Base-by-base conservation (phyloP, 2,329 filamentous ascomycete species). In the Aspergillus candidus region DNA sequence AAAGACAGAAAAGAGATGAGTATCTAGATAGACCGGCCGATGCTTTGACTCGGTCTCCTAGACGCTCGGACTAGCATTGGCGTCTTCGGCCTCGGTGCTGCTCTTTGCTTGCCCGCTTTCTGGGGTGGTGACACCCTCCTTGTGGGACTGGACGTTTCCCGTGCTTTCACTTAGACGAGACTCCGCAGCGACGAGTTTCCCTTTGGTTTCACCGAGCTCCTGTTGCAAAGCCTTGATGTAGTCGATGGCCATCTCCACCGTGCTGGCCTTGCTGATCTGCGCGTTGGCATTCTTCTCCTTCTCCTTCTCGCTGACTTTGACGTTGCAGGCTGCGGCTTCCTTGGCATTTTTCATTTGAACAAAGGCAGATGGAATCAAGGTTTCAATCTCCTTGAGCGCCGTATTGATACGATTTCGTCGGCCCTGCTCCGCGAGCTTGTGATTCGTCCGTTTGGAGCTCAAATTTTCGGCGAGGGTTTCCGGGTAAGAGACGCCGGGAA, bases 351-450 rank as follows among this genome's bases (percentile, higher is more conserved):
- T 53, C 65, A 71, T 53, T 67, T 78, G 56, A 43, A 67, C 48
- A 54, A 69, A 67, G 1, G 58, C 61, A 1, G 72, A 65, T 0
- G 93, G 91, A n/a, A 98, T 72, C 2, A 98, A 74, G 0, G 82
- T 78, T 40, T 93, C 89, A 65, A 98, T 95, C 64, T 96, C 86
- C 56, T 91, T 88, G 15, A 98, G 73, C 0, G 93, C 93, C 42
- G 83, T 86, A 63, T 98, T 98, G 68, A 98, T 97, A 38, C 93
- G 82, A 62, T 98, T 97, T 47, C 93, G 78, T 38, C 93, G 82
- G 6, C 93, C 93, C 70, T 98, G 93, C 69, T 98, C 93, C 13
- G 93, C 93, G 53, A 98, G 88, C 68, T 98, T 98, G 72, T 98
- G 93, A 35, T 89, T 95, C 2, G 93, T 97, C 41, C 91, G 84